Percentiles rank a stretch among this genome's conserved stretches.
Conservation (phyloP, 495 filamentous ascomycete species). For the Daldinia vernicosa region DNA sequence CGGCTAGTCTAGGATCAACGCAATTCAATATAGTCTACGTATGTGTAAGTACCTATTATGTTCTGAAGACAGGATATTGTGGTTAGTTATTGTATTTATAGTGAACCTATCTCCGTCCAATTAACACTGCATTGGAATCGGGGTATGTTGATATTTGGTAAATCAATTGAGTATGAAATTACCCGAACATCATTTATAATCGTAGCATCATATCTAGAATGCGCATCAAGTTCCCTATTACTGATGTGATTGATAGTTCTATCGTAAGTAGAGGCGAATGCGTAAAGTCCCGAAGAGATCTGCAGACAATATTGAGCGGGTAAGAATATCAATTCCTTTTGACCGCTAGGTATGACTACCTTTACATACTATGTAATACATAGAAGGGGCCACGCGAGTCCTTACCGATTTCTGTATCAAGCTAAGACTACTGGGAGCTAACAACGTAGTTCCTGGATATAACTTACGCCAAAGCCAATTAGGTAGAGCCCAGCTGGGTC, state of each 20-base stretch:
- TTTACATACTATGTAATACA: too few species aligned
- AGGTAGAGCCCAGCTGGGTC: background rate
- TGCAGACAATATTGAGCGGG: background rate
- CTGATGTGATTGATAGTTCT: background rate
- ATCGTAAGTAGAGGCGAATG: background rate
- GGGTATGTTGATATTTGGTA: background rate
- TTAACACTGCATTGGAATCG: background rate
- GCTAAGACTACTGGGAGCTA: background rate
- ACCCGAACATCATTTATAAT: background rate
- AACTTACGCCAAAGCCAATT: background rate
- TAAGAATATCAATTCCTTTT: background rate
- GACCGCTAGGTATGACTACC: too few species aligned
- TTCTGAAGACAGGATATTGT: background rate
- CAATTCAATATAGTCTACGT: background rate
- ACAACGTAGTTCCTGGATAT: background rate
- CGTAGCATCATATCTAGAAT: background rate
- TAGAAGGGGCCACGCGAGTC: background rate
- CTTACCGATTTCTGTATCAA: constrained; percentile 4
- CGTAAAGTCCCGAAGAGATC: background rate
- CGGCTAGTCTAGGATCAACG: background rate
- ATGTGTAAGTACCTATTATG: background rate
- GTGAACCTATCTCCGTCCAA: background rate
- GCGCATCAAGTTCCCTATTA: background rate
- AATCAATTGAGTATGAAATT: background rate
- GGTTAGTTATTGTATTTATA: background rate